Evolutionary conservation across 1,139 yeast species (phyloP).

Genomic region (Yamadazyma friedrichii): DNA sequence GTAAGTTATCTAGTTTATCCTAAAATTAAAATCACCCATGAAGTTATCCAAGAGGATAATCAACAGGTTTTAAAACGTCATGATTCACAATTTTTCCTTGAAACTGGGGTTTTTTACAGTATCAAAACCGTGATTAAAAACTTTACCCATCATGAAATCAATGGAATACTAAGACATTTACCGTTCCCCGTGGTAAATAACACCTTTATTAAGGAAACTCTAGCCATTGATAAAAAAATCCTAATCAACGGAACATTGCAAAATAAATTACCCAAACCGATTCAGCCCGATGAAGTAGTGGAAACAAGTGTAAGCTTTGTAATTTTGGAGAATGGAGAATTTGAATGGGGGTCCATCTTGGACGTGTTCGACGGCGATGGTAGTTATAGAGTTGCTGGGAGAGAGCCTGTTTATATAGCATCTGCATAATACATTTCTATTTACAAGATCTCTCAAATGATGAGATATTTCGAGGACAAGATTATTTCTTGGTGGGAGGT

Average conservation of each 20-base stretch:
- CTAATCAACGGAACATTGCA: slow-evolving; percentile 68
- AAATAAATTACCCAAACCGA: slow-evolving; percentile 44
- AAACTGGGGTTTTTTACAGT: slow-evolving; percentile 49
- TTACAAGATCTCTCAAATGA: background rate
- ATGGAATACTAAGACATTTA: slow-evolving; percentile 65
- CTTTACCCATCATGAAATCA: slow-evolving; percentile 34
- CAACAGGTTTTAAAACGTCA: slow-evolving; percentile 8
- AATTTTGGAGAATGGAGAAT: slow-evolving; percentile 68
- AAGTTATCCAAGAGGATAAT: slow-evolving; percentile 20
- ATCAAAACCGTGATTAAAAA: slow-evolving; percentile 48
- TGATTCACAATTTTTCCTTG: slow-evolving; percentile 26
- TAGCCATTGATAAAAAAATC: slow-evolving; percentile 49
- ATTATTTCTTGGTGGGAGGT: slow-evolving; percentile 13
- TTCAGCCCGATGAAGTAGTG: slow-evolving; percentile 26
- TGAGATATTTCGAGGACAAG: slow-evolving; percentile 7
- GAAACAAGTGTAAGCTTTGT: slow-evolving; percentile 51
- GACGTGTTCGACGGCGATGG: slow-evolving; percentile 39
- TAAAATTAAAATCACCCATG: slow-evolving; percentile 39
- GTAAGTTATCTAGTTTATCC: slow-evolving; percentile 49
- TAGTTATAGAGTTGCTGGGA: slow-evolving; percentile 20
- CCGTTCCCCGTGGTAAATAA: slow-evolving; percentile 43
- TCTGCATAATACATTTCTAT: slow-evolving; percentile 12
- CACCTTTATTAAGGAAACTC: slow-evolving; percentile 17
- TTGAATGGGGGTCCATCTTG: slow-evolving; percentile 74
- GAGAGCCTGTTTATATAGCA: slow-evolving; percentile 38